phyloP scores from a whole-genome alignment of 768 basidiomycete genomes.

The Tephrocybe sp. region DNA sequence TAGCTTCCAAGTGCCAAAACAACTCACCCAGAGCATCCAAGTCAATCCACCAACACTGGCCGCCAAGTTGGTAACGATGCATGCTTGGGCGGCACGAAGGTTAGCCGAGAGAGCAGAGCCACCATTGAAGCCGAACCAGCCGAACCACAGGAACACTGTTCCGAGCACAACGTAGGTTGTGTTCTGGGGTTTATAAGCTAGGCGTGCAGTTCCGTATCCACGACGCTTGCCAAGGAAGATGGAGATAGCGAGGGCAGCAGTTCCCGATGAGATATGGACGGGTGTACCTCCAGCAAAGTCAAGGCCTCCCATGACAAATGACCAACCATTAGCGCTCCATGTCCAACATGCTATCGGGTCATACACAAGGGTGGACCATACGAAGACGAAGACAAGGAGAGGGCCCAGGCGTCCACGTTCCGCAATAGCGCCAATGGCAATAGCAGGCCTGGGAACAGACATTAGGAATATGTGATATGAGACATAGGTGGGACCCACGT shows the following conservation, averaged over 20 bases:
- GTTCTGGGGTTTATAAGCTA: conserved; percentile 93
- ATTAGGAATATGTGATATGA: neutral
- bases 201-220: conserved; percentile 86
- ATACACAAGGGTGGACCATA: conserved; percentile 88
- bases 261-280: conserved; percentile 93
- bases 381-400: conserved; percentile 83
- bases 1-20: neutral
- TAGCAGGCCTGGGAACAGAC: conserved; percentile 56
- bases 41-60: conserved; percentile 85
- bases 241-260: conserved; percentile 87
- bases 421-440: conserved; percentile 90
- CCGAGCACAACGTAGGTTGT: conserved; percentile 92
- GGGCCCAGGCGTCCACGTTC: conserved; percentile 88
- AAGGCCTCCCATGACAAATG: conserved; percentile 73
- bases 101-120: conserved; percentile 89
- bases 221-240: conserved; percentile 88
- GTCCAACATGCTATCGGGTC: conserved; percentile 96
- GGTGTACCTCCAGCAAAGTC: conserved; percentile 97
- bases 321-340: conserved; percentile 84
- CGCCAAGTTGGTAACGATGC: conserved; percentile 91
- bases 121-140: conserved; percentile 96
- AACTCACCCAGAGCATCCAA: conserved; percentile 90
- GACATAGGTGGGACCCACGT: conserved; percentile 49
- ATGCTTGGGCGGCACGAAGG: conserved; percentile 82
- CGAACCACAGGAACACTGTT: conserved; percentile 91